Conservation (phyloP, 495 filamentous ascomycete species). For the Immersiella caudata region DNA sequence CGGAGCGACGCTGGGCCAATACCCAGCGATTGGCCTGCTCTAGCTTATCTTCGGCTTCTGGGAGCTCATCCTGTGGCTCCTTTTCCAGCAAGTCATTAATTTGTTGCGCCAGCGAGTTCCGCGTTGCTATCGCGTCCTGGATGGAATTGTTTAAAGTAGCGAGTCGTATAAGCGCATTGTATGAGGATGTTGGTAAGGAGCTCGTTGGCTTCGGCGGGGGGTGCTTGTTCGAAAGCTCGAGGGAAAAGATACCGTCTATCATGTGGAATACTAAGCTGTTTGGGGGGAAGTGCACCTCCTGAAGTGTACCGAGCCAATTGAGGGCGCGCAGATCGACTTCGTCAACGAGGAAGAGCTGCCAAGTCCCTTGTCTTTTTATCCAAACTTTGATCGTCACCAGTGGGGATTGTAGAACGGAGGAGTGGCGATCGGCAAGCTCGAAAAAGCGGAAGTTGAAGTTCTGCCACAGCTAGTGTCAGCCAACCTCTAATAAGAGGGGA, state of each 20-base stretch:
- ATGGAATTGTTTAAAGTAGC: slow-evolving; percentile 90
- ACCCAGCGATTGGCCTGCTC: slow-evolving; percentile 63
- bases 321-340: slow-evolving; percentile 69
- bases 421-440: slow-evolving; percentile 71
- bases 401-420: slow-evolving; percentile 65
- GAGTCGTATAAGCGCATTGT: slow-evolving; percentile 87
- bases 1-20: slow-evolving; percentile 60
- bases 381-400: slow-evolving; percentile 73
- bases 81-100: slow-evolving; percentile 72
- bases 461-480: slow-evolving; percentile 31
- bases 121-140: slow-evolving; percentile 82
- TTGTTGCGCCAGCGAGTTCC: slow-evolving; percentile 71
- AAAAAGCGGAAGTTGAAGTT: slow-evolving; percentile 91
- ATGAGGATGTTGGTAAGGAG: slow-evolving; percentile 68
- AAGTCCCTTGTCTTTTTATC: slow-evolving; percentile 65
- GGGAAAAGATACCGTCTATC: slow-evolving; percentile 84
- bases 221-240: slow-evolving; percentile 50
- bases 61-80: slow-evolving; percentile 51
- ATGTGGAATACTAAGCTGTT: slow-evolving; percentile 91
- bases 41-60: slow-evolving; percentile 66
- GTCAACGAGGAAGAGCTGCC: slow-evolving; percentile 71
- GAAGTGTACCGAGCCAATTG: slow-evolving; percentile 79
- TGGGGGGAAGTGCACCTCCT: slow-evolving; percentile 75
- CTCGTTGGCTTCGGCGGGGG: slow-evolving; percentile 50
- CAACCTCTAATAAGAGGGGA: neutral